A percentile compares a stretch with the other conserved stretches of the same genome.
Conservation (phyloP, 1,139 yeast genomes). For the Saccharomyces hybrid region DNA sequence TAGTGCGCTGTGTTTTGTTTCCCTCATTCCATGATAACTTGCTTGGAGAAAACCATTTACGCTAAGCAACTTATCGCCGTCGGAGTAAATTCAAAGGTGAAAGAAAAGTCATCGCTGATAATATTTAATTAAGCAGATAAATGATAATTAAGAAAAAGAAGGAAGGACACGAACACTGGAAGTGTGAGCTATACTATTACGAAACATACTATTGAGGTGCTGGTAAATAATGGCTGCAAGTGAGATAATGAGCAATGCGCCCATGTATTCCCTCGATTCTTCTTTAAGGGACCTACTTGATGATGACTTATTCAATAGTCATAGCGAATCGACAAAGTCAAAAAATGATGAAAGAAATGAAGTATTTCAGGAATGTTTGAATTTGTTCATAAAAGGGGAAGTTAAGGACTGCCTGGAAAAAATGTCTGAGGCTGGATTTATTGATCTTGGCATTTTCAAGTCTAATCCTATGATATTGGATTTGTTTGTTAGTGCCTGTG, state of each 20-base stretch:
- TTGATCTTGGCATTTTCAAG: not conserved
- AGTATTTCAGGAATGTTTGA: constrained; percentile 11
- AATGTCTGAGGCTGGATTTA: not conserved
- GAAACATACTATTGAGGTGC: not conserved
- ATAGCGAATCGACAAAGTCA: not conserved
- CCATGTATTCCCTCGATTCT: not conserved
- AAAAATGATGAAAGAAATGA: constrained; percentile 4
- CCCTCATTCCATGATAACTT: not conserved
- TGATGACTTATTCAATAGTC: constrained; percentile 5
- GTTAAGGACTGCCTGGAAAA: constrained; percentile 9
- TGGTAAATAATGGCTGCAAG: not conserved
- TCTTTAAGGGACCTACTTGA: constrained; percentile 12
- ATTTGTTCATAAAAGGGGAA: constrained; percentile 14
- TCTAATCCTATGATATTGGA: not conserved
- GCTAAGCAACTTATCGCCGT: not conserved
- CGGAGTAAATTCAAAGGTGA: not conserved
- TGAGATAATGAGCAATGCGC: not conserved
- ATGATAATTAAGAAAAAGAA: not conserved
- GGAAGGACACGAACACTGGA: not conserved
- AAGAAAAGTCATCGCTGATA: not conserved
- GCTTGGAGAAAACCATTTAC: not conserved
- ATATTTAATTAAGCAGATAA: not conserved
- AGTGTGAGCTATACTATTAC: not conserved
- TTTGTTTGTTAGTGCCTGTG: constrained; percentile 7
- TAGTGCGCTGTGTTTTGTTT: not conserved